phyloP scores from a whole-genome alignment of 176 grass and related monocot genomes.

The Triticum monococcum region DNA sequence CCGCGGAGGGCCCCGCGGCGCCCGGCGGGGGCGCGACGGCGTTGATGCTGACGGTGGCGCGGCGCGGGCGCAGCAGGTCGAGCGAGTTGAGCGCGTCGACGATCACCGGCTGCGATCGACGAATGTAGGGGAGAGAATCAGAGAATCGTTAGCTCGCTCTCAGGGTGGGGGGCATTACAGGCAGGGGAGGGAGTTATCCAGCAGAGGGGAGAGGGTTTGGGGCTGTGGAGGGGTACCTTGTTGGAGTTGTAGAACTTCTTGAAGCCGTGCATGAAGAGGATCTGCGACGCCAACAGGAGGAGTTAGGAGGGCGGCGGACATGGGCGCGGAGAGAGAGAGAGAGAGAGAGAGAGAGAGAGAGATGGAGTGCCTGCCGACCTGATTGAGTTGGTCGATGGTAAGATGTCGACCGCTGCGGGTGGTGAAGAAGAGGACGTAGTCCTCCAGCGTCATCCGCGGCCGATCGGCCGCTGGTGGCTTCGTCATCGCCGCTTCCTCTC shows the following conservation, averaged over 20 bases:
- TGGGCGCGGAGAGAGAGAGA: background rate
- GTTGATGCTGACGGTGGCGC: slow-evolving; percentile 45
- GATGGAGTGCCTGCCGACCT: slow-evolving; percentile 21
- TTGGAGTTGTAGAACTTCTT: slow-evolving; percentile 16
- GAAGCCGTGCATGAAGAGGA: slow-evolving; percentile 75
- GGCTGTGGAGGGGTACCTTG: slow-evolving; percentile 32
- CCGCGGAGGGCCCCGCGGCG: background rate
- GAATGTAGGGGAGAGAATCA: background rate
- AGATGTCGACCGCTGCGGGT: slow-evolving; percentile 34
- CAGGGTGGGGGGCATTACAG: background rate
- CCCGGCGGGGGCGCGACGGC: slow-evolving; percentile 6
- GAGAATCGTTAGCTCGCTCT: background rate
- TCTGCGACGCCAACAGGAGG: slow-evolving; percentile 30
- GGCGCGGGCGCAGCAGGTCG: slow-evolving; percentile 53
- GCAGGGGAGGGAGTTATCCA: background rate
- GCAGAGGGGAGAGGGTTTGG: background rate
- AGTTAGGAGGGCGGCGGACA: background rate
- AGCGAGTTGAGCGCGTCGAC: slow-evolving; percentile 47
- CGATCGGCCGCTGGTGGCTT: background rate
- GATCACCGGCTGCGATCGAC: slow-evolving; percentile 31
- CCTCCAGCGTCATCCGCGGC: slow-evolving; percentile 56
- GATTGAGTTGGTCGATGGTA: slow-evolving; percentile 45
- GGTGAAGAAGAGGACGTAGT: slow-evolving; percentile 69
- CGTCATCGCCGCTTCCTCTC: slow-evolving; percentile 1
- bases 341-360: background rate